Evolutionary conservation across 2,329 filamentous ascomycete genomes (phyloP).

Genomic region (Fusarium pseudonygamai): DNA sequence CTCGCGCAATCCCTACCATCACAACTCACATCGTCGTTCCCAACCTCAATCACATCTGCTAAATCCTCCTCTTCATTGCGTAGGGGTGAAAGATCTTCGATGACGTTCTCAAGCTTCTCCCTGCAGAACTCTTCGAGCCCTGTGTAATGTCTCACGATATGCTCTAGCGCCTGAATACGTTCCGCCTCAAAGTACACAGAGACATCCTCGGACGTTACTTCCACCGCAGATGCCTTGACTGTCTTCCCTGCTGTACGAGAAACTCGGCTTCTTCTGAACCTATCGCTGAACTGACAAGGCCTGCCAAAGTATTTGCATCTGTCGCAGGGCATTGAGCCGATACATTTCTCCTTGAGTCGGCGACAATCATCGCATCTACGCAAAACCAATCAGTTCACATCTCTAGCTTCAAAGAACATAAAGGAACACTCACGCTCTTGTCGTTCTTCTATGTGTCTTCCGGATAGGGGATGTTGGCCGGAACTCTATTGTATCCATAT

Average conservation of each 20-base stretch:
- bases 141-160: slow-evolving; percentile 28
- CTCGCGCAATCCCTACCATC: not conserved
- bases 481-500: not conserved
- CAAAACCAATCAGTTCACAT: not conserved
- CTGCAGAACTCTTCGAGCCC: slow-evolving; percentile 23
- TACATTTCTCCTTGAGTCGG: slow-evolving; percentile 35
- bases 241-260: not conserved
- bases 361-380: slow-evolving; percentile 36
- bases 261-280: slow-evolving; percentile 15
- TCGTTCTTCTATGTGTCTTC: slow-evolving; percentile 9
- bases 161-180: slow-evolving; percentile 31
- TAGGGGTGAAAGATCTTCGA: not conserved
- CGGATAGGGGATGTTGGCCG: not conserved
- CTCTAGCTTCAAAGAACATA: not conserved
- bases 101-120: slow-evolving; percentile 3
- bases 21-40: not conserved
- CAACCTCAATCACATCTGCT: not conserved
- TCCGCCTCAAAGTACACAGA: slow-evolving; percentile 22
- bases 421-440: not conserved
- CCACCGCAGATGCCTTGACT: not conserved
- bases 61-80: not conserved
- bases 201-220: not conserved
- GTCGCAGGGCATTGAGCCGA: slow-evolving; percentile 27
- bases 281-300: slow-evolving; percentile 25
- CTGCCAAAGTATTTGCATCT: slow-evolving; percentile 30